Conservation (phyloP, 2,329 filamentous ascomycete species). For the Pezicula radicicola region DNA sequence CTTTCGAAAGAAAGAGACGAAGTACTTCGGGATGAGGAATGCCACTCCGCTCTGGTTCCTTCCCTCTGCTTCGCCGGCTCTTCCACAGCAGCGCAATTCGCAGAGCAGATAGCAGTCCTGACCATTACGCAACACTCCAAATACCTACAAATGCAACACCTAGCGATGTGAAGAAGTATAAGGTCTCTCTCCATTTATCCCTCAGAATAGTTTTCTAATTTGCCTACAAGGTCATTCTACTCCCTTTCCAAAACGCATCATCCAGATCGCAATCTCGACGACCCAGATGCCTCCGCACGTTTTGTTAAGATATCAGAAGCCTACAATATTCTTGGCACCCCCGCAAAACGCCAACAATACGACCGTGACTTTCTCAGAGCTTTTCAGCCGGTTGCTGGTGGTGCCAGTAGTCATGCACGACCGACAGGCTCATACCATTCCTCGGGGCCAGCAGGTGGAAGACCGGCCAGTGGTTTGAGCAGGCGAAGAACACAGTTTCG, state of each 20-base stretch:
- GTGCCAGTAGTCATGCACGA: slow-evolving; percentile 13
- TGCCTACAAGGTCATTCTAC: slow-evolving; percentile 70
- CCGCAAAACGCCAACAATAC: slow-evolving; percentile 74
- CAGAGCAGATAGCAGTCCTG: slow-evolving; percentile 37
- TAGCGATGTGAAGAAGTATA: slow-evolving; percentile 80
- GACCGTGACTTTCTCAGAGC: slow-evolving; percentile 63
- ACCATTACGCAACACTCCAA: slow-evolving; percentile 80
- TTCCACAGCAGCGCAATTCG: slow-evolving; percentile 43
- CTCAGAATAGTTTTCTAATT: slow-evolving; percentile 1
- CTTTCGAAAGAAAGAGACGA: not conserved
- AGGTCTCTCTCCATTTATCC: slow-evolving; percentile 1
- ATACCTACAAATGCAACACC: slow-evolving; percentile 67
- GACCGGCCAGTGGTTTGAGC: slow-evolving; percentile 78
- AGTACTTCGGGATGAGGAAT: slow-evolving; percentile 57
- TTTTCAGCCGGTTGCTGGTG: slow-evolving; percentile 26
- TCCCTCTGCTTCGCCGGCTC: slow-evolving; percentile 14
- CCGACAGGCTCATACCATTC: slow-evolving; percentile 52
- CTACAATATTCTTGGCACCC: slow-evolving; percentile 71
- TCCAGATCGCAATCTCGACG: slow-evolving; percentile 81
- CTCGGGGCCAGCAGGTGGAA: slow-evolving; percentile 63
- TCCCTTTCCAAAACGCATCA: slow-evolving; percentile 87
- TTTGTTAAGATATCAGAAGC: slow-evolving; percentile 85
- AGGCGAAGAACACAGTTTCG: slow-evolving; percentile 72
- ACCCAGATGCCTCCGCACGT: slow-evolving; percentile 68
- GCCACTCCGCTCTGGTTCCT: slow-evolving; percentile 42